These are phyloP conservation scores for Theileria parva DNA, from an alignment of 169 alveolate species.

Conservation along the genomic window DNA sequence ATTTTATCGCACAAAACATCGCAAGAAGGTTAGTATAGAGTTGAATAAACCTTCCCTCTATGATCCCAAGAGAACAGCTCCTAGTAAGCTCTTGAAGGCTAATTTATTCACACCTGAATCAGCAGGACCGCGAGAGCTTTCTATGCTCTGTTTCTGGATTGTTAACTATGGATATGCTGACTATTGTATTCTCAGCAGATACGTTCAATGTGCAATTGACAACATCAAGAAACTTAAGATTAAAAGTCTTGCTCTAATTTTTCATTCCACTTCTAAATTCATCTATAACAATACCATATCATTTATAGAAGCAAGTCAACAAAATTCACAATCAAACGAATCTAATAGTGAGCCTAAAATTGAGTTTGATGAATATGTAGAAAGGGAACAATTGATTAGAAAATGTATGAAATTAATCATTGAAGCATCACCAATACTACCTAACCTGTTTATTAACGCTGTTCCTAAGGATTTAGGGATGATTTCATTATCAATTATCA, in stretches of 20 bases:
- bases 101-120: constrained; percentile 66
- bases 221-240: constrained; percentile 19
- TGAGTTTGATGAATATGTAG: neutral
- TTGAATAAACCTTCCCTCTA: constrained; percentile 29
- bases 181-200: constrained; percentile 29
- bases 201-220: constrained; percentile 36
- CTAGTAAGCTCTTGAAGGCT: constrained; percentile 41
- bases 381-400: neutral
- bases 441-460: constrained; percentile 25
- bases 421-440: constrained; percentile 8
- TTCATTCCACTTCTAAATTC: constrained; percentile 54
- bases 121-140: constrained; percentile 54
- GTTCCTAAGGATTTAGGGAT: constrained; percentile 64
- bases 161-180: constrained; percentile 65
- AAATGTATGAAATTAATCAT: constrained; percentile 38
- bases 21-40: constrained; percentile 42
- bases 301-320: neutral
- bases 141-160: constrained; percentile 60
- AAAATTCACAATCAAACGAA: neutral
- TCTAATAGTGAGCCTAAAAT: neutral
- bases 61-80: constrained; percentile 30
- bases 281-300: constrained; percentile 10
- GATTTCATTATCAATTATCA: constrained; percentile 58
- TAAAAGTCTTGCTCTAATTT: constrained; percentile 54
- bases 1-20: constrained; percentile 5